Base-by-base conservation (phyloP, 2,329 filamentous ascomycete genomes). In the Dendrostoma leiphaemia region DNA sequence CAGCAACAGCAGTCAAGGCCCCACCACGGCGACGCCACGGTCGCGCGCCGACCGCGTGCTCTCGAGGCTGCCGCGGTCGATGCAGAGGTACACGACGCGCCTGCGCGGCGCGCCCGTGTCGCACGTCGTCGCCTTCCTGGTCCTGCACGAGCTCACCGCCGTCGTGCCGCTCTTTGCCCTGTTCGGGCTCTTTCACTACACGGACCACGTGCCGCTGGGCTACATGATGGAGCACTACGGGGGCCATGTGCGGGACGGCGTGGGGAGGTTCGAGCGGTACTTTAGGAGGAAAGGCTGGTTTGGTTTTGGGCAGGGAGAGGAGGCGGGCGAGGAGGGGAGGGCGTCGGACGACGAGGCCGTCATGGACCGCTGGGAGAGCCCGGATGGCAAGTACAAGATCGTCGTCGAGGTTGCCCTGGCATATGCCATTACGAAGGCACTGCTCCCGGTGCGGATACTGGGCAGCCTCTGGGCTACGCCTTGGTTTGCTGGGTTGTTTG, bases 111-210 rank as follows among this genome's bases (percentile, higher is more conserved):
- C 91, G 1, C 94, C 94, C 0, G 71, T 91, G 41, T 90, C 90
- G 1, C 91, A 97, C 71, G 78, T 96, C 38, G 83, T 88, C 1
- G 86, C 93, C 0, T 99, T 99, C 69, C 76, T 97, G 10, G 76
- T 97, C 35, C 80, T 99, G 0, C 94, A 99, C 74, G 94, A 99
- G 71, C 68, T 97, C 41, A 97, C 94, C 0, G 93, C 94, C 9
- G 74, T 97, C 10, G 70, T 93, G 1, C 93, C 93, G 0, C 72
- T 97, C 0, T 69, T 95, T 35, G 86, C 82, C 0, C 79, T 97
- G 1, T 85, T 89, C 21, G 85, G 80, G 1, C 68, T 84, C 1
- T 96, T 99, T 70, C 90, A 97, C 72, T 91, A 90, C 67, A 84
- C 84, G 1, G 77, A 85, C 58, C 89, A 88, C 78, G 78, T 91